Conservation (phyloP, 2,329 filamentous ascomycete genomes). For the Colletotrichum agaves region DNA sequence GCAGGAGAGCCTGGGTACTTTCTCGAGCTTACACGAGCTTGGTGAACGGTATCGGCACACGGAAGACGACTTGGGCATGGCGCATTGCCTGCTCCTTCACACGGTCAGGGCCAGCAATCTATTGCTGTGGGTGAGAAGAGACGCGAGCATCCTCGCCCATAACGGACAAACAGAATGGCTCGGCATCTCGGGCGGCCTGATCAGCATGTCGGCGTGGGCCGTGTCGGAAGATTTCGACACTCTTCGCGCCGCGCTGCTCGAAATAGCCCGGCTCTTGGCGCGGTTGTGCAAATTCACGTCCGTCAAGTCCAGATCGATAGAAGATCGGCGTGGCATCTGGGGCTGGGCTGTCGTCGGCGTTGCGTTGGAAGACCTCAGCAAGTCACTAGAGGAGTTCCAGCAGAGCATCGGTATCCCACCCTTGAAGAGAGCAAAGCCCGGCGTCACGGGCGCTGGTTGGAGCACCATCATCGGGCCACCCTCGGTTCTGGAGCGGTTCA, state of each 20-base stretch:
- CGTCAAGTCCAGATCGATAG: neutral
- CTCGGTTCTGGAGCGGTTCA: conserved; percentile 7
- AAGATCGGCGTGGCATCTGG: neutral
- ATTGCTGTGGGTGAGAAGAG: neutral
- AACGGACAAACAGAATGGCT: neutral
- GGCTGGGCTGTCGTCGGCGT: conserved; percentile 11
- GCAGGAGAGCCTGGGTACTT: neutral
- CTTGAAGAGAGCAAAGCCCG: neutral
- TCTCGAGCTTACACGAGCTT: neutral
- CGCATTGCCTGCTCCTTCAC: neutral
- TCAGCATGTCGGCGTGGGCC: neutral
- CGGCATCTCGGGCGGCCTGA: conserved; percentile 12
- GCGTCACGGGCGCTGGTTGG: conserved; percentile 14
- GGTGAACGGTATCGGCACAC: neutral
- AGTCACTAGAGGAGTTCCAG: neutral
- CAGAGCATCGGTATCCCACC: neutral
- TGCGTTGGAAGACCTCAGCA: neutral
- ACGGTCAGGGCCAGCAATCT: neutral
- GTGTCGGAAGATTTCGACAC: neutral
- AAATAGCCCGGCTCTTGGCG: neutral
- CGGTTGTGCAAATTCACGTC: neutral
- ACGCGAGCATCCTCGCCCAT: neutral
- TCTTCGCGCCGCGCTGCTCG: neutral
- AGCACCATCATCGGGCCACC: conserved; percentile 15
- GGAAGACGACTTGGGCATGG: neutral